Evolutionary conservation across 805 yeast genomes (phyloP), one percentile per base, ranked within the genome.

Genomic region (Yamadazyma endophytica): DNA sequence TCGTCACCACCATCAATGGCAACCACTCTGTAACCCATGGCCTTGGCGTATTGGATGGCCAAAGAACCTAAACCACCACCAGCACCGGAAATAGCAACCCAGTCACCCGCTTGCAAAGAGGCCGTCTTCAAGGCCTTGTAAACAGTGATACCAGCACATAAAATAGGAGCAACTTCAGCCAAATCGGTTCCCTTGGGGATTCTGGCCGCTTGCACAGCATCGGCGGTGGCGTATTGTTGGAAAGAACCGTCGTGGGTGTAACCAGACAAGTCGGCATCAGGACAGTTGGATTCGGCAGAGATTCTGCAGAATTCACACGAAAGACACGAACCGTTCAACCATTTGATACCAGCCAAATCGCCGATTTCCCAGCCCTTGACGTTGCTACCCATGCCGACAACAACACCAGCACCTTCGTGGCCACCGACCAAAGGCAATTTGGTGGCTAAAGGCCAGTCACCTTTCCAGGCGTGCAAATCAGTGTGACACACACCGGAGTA

Each of bases 51-150:
- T 63, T 82, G 88, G 47, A 81, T 66, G 34, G 86, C 87, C 43
- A 82, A 61, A 23, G 85, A 66, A 52, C 89, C 90, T 58, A 82
- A 71, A 52, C 90, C 89, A 57, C 89, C 89, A 58, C 77, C 84
- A 40, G 87, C 88, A 64, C 90, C 89, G 35, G 86, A 76, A 38
- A 82, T 66, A 39, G 77, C 75, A 44, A 79, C 82, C 80, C 82
- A 81, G 58, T 82, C 77, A 52, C 90, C 88, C 14, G 88, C 68
- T 29, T 42, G 40, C 37, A 73, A 52, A 32, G 64, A 56, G 32
- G 83, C 80, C 30, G 77, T 69, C 63, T 77, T 77, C 50, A 77
- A 62, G 9, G 82, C 82, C 64, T 77, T 77, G 75, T 75, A 77
- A 26, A 74, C 82, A 30, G 83, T 77, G 49, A 78, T 69, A 62